Percentiles rank a stretch among this genome's conserved stretches.
These are phyloP conservation scores for Polygonum aviculare DNA, from an alignment of 148 eudicot species.

Conservation along the genomic window DNA sequence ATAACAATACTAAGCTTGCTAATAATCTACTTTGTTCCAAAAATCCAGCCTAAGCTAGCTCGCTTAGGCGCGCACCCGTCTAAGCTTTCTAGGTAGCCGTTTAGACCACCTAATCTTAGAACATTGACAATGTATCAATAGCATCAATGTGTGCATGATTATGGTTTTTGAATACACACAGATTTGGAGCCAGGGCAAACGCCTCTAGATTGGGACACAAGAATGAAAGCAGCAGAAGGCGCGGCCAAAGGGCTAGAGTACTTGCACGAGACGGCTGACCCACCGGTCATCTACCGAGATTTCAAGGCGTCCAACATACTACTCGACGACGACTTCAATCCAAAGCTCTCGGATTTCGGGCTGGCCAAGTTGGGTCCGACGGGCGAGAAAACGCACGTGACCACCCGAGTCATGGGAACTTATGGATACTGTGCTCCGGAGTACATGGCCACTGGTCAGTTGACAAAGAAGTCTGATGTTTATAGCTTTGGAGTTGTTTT, in stretches of 20 bases:
- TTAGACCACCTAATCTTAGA: too few species aligned
- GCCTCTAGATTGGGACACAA: constrained; percentile 46
- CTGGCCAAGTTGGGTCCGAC: constrained; percentile 4
- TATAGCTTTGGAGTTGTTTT: constrained; percentile 10
- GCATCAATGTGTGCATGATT: neutral
- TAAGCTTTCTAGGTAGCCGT: too few species aligned
- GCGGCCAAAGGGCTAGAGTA: constrained; percentile 56
- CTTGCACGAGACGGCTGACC: constrained; percentile 50
- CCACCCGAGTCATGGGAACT: constrained; percentile 4
- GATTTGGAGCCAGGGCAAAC: neutral
- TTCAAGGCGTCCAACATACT: constrained; percentile 49
- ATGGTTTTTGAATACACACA: neutral
- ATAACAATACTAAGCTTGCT: neutral
- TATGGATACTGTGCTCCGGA: constrained; percentile 11
- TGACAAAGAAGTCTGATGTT: constrained; percentile 7
- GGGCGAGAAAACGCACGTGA: constrained; percentile 4
- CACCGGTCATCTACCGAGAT: constrained; percentile 52
- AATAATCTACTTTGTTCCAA: too few species aligned
- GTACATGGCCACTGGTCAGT: constrained; percentile 7
- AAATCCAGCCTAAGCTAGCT: too few species aligned
- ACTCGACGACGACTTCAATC: constrained; percentile 33
- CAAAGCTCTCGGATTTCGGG: constrained; percentile 50
- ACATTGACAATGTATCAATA: neutral
- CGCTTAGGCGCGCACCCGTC: too few species aligned
- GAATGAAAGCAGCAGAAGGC: constrained; percentile 63